Conservation (phyloP, 495 filamentous ascomycete genomes). For the Neurospora sp. region DNA sequence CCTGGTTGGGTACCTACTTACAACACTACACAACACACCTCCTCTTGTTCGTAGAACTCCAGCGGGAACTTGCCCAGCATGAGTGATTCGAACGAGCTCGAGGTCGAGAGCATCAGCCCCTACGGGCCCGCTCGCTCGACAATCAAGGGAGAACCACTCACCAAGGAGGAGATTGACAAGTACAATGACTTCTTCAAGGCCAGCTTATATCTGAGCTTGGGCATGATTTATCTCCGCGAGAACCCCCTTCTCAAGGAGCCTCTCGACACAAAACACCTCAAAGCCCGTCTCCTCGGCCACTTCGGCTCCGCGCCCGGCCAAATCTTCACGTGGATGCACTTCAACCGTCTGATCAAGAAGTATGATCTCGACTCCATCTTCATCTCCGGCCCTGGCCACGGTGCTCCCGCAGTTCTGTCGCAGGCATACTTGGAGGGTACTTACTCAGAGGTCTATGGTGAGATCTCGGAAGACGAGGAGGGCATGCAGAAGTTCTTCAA, state of each 20-base stretch:
- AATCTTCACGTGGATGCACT: conserved; percentile 67
- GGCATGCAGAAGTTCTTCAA: conserved; percentile 65
- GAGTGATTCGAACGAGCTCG: conserved; percentile 21
- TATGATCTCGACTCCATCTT: conserved; percentile 61
- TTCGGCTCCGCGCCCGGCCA: conserved; percentile 67
- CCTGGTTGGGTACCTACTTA: background rate
- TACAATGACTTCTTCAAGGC: conserved; percentile 60
- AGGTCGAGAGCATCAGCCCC: conserved; percentile 46
- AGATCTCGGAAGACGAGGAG: conserved; percentile 51
- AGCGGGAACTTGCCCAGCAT: conserved; percentile 11
- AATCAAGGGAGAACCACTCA: conserved; percentile 45
- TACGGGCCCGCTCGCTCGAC: conserved; percentile 59
- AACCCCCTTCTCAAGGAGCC: conserved; percentile 59
- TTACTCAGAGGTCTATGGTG: conserved; percentile 63
- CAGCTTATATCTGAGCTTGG: conserved; percentile 60
- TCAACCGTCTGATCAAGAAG: conserved; percentile 68
- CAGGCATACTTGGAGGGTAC: conserved; percentile 66
- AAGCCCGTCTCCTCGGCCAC: conserved; percentile 59
- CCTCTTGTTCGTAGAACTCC: background rate
- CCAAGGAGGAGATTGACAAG: conserved; percentile 52
- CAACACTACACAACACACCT: background rate
- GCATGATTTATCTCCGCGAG: conserved; percentile 63
- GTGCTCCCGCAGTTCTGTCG: conserved; percentile 58
- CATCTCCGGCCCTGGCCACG: conserved; percentile 63
- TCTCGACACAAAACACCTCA: conserved; percentile 52